These are phyloP conservation scores for Grosmannia penicillata DNA, from an alignment of 2,329 filamentous ascomycete genomes.

Conservation along the genomic window DNA sequence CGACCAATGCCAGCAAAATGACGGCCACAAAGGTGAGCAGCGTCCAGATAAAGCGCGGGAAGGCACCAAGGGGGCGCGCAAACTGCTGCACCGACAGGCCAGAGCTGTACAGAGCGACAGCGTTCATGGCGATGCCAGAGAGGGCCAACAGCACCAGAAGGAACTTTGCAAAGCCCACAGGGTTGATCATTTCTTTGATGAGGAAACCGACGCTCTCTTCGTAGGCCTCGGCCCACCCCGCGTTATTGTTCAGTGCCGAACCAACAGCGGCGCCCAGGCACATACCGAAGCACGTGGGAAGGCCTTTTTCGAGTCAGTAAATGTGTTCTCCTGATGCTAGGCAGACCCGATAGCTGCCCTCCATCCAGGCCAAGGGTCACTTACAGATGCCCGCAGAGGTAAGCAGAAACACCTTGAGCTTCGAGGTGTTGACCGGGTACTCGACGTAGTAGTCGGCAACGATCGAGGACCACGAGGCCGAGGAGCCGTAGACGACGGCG, in stretches of 20 bases:
- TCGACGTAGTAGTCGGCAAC: conserved; percentile 30
- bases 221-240: conserved; percentile 39
- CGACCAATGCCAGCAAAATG: conserved; percentile 27
- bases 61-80: conserved; percentile 22
- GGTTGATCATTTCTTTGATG: conserved; percentile 41
- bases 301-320: conserved; percentile 8
- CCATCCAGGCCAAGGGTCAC: too few species aligned
- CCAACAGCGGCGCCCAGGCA: conserved; percentile 47
- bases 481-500: conserved; percentile 30
- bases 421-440: conserved; percentile 28
- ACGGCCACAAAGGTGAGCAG: conserved; percentile 28
- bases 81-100: conserved; percentile 25
- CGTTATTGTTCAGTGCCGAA: conserved; percentile 38
- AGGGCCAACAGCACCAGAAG: conserved; percentile 44
- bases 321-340: not conserved
- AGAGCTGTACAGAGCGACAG: conserved; percentile 26
- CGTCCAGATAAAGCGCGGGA: conserved; percentile 34
- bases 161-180: conserved; percentile 47
- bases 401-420: conserved; percentile 30
- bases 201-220: conserved; percentile 40
- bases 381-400: conserved; percentile 28
- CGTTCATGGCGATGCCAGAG: conserved; percentile 30
- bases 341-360: too few species aligned
- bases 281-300: conserved; percentile 40
- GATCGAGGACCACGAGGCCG: conserved; percentile 33